phyloP scores from a whole-genome alignment of 2,329 filamentous ascomycete genomes.

The Botrytis hyacinthi region DNA sequence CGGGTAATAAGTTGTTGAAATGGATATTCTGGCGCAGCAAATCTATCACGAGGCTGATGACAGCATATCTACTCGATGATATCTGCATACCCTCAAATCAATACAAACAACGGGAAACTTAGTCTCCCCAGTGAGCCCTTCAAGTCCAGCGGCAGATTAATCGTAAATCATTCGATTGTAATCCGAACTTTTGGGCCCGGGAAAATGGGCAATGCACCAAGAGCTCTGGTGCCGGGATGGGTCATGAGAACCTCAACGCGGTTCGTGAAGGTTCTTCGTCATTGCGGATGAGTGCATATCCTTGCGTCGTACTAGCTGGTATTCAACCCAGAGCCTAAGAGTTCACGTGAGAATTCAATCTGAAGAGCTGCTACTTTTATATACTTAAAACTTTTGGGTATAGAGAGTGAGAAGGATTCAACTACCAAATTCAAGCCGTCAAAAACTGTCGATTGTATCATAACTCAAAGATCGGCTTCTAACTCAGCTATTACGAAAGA shows the following conservation, averaged over 20 bases:
- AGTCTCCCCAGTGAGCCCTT: fast-evolving
- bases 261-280: too few relatives aligned
- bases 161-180: too few relatives aligned
- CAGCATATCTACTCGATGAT: background rate
- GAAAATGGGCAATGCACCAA: background rate
- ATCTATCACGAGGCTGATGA: background rate
- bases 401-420: background rate
- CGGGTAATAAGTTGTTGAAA: background rate
- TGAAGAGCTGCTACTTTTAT: too few relatives aligned
- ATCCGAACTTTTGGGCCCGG: fast-evolving
- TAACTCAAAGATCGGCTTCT: background rate
- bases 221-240: background rate
- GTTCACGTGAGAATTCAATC: too few relatives aligned
- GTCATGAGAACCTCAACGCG: too few relatives aligned
- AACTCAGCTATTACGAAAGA: background rate
- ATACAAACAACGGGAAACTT: fast-evolving
- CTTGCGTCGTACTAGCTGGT: too few relatives aligned
- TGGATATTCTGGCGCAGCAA: fast-evolving
- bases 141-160: background rate
- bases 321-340: too few relatives aligned
- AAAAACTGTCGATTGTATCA: background rate
- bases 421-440: fast-evolving
- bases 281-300: background rate
- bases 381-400: too few relatives aligned
- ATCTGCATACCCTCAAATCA: background rate